Evolutionary conservation across 1,139 yeast species (phyloP).

Genomic region (Yamadazyma triangularis): DNA sequence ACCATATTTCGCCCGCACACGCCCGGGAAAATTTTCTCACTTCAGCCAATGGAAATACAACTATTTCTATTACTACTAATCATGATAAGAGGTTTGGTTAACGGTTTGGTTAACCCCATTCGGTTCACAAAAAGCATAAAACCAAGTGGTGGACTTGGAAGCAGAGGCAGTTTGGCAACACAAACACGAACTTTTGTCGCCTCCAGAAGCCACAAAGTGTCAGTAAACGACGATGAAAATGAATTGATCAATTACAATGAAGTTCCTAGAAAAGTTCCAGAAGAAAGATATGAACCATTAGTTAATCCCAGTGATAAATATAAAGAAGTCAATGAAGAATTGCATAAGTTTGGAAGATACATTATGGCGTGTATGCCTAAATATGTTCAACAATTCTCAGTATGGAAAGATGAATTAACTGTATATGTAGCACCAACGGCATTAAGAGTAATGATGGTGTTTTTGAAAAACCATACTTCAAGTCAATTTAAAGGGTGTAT

Average conservation of each 20-base stretch:
- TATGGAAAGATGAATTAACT: conserved; percentile 87
- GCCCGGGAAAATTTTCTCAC: no score
- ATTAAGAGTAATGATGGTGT: conserved; percentile 62
- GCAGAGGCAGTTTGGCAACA: no score
- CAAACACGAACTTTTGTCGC: no score
- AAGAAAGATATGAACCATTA: conserved; percentile 48
- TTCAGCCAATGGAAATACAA: no score
- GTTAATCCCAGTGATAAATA: conserved; percentile 78
- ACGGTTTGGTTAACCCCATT: no score
- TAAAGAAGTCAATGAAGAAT: conserved; percentile 62
- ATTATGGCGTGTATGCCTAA: conserved; percentile 78
- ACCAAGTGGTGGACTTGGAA: no score
- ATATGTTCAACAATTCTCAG: conserved; percentile 77
- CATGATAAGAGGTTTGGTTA: no score
- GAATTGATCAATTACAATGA: conserved; percentile 34
- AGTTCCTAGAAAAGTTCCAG: conserved; percentile 37
- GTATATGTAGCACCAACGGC: conserved; percentile 76
- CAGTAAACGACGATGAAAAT: conserved; percentile 11
- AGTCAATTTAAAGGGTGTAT: conserved; percentile 74
- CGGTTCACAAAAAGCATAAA: no score
- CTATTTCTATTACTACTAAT: no score
- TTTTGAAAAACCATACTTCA: conserved; percentile 74
- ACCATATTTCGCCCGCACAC: no score
- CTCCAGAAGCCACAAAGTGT: no score
- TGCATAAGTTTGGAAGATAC: conserved; percentile 81